Base-by-base conservation (phyloP, 2,329 filamentous ascomycete genomes). In the Aureobasidium sp. region DNA sequence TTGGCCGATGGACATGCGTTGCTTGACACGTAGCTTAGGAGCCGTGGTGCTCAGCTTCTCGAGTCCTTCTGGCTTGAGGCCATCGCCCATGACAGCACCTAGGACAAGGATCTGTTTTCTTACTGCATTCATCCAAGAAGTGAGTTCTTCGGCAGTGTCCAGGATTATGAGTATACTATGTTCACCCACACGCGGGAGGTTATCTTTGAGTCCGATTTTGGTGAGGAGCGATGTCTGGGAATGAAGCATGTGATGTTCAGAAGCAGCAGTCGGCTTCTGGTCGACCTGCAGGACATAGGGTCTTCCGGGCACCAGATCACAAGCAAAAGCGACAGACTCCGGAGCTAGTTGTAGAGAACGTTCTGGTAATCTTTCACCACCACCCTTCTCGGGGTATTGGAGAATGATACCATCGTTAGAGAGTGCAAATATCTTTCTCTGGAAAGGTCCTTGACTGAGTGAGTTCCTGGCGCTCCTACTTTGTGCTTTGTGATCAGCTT, bases 251-350 rank as follows among this genome's bases (percentile, higher is more conserved):
- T 49, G 23, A 9, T 31, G 43, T 23, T 58, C 55, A 2, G 23
- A n/a, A 8, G 19, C 21, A 29, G 15, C 21, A 4, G 21, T 43
- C 9, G 42, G 33, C 33, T 54, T 54, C 37, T 89, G 86, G 2
- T 84, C 86, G 23, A 93, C 83, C 65, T 90, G 88, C 15, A 93
- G 72, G 6, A 93, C 89, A 84, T 88, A 92, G 67, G 91, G 88
- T 62, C 84, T 84, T 6, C 89, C 89, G 3, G 88, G 87, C 60
- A 93, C 90, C 15, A 88, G 78, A 69, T 94, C 89, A 65, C 85
- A 90, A 1, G 86, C 89, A 71, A 90, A 93, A 5, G 88, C 89
- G 11, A 87, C 88, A 3, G 89, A 92, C 50, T 88, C 82, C 64
- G 84, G 85, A n/a, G 84, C 83, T 4, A 94, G 75, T 51, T 86